phyloP scores from a whole-genome alignment of 106 monocot genomes.

The Posidonia australis region DNA sequence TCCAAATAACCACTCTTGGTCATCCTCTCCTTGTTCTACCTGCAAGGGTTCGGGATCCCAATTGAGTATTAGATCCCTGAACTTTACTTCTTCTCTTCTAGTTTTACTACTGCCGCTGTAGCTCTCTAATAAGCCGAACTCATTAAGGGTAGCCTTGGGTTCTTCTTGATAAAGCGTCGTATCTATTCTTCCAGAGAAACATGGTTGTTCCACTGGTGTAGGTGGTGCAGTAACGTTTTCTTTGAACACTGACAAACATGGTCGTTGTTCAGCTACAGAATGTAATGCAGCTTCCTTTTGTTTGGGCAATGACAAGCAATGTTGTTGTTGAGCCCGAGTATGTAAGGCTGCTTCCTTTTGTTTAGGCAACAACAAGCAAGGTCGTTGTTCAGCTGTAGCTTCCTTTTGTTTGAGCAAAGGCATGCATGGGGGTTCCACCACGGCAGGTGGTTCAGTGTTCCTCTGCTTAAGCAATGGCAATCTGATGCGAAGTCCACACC shows the following conservation, averaged over 20 bases:
- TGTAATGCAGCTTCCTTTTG: background rate
- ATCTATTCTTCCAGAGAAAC: constrained; percentile 29
- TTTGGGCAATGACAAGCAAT: background rate
- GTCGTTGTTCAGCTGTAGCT: background rate
- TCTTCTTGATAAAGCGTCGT: background rate
- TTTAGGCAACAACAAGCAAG: background rate
- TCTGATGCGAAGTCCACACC: constrained; percentile 33
- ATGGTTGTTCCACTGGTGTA: constrained; percentile 16
- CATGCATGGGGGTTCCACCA: background rate
- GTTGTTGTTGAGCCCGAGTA: background rate
- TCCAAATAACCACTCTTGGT: constrained; percentile 7
- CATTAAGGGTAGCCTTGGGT: background rate
- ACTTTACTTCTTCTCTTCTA: constrained; percentile 7
- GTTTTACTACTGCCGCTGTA: background rate
- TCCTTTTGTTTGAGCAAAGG: background rate
- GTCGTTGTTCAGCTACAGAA: background rate
- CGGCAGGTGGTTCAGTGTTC: background rate
- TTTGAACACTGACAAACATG: background rate
- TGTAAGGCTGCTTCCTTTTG: background rate
- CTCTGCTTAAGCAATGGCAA: constrained; percentile 15
- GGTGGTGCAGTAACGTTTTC: background rate
- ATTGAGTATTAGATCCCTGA: constrained; percentile 3
- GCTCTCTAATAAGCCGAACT: constrained; percentile 1
- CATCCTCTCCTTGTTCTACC: background rate
- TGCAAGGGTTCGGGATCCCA: constrained; percentile 6